These are phyloP conservation scores for Taiwanofungus camphoratus DNA, from an alignment of 1,284 basidiomycete genomes.

Conservation along the genomic window DNA sequence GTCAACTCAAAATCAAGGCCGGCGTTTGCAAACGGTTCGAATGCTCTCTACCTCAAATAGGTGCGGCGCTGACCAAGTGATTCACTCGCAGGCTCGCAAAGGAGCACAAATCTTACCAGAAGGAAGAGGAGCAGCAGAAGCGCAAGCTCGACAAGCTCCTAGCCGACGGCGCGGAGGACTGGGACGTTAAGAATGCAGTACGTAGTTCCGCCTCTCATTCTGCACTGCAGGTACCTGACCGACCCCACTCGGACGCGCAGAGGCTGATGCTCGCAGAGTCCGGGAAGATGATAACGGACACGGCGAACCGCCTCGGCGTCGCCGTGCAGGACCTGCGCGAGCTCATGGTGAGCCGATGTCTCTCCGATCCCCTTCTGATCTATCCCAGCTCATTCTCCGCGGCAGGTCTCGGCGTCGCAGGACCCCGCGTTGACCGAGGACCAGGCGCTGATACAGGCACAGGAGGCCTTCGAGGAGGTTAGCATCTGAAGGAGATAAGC, in stretches of 20 bases:
- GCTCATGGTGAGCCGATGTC: conserved; percentile 51
- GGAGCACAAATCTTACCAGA: conserved; percentile 63
- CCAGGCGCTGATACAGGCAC: conserved; percentile 52
- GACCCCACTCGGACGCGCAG: conserved; percentile 33
- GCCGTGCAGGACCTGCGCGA: conserved; percentile 61
- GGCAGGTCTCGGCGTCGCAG: conserved; percentile 46
- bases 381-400: background rate
- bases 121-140: conserved; percentile 61
- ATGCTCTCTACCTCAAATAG: background rate
- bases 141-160: conserved; percentile 59
- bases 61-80: background rate
- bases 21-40: conserved; percentile 67
- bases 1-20: conserved; percentile 79
- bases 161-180: conserved; percentile 64
- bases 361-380: background rate
- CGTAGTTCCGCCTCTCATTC: conserved; percentile 27
- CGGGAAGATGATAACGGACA: conserved; percentile 74
- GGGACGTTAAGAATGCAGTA: conserved; percentile 79
- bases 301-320: conserved; percentile 52
- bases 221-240: background rate
- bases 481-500: conserved; percentile 19
- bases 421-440: conserved; percentile 42
- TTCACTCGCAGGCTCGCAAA: conserved; percentile 57
- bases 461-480: conserved; percentile 46
- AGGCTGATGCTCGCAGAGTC: conserved; percentile 73